These are phyloP conservation scores for Fusarium ramigenum DNA, from an alignment of 2,329 filamentous ascomycete genomes.

Conservation along the genomic window DNA sequence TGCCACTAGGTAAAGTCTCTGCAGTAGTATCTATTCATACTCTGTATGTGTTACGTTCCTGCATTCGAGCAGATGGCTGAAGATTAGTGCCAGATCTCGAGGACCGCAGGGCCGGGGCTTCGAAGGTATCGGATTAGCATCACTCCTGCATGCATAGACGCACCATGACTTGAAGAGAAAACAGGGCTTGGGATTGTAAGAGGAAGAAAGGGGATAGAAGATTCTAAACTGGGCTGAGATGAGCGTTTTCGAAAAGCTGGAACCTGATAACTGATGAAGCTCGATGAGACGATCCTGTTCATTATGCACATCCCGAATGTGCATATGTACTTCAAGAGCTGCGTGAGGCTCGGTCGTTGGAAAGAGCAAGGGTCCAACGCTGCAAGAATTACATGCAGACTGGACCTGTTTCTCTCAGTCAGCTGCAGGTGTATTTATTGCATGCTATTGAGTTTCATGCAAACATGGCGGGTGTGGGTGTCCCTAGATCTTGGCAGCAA, in stretches of 20 bases:
- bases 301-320: conserved; percentile 10
- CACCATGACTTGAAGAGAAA: conserved; percentile 10
- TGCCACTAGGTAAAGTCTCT: conserved; percentile 15
- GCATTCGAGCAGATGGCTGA: conserved; percentile 16
- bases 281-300: conserved; percentile 1
- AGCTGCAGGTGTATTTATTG: conserved; percentile 8
- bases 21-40: conserved; percentile 22
- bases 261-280: conserved; percentile 12
- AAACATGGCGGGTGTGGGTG: conserved; percentile 26
- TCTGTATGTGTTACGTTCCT: conserved; percentile 37
- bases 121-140: conserved; percentile 16
- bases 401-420: not conserved
- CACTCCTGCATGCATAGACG: not conserved
- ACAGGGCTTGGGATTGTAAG: not conserved
- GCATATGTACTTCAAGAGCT: not conserved
- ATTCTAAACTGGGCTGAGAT: not conserved
- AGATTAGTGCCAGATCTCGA: conserved; percentile 23
- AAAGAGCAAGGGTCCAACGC: not conserved
- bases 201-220: not conserved
- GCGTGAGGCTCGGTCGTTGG: conserved; percentile 17
- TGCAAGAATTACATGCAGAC: not conserved
- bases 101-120: conserved; percentile 1
- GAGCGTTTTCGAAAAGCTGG: not conserved
- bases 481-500: conserved; percentile 27
- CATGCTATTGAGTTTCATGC: not conserved